These are phyloP conservation scores for Aspergillus udagawae DNA, from an alignment of 2,329 filamentous ascomycete genomes.

Conservation along the genomic window DNA sequence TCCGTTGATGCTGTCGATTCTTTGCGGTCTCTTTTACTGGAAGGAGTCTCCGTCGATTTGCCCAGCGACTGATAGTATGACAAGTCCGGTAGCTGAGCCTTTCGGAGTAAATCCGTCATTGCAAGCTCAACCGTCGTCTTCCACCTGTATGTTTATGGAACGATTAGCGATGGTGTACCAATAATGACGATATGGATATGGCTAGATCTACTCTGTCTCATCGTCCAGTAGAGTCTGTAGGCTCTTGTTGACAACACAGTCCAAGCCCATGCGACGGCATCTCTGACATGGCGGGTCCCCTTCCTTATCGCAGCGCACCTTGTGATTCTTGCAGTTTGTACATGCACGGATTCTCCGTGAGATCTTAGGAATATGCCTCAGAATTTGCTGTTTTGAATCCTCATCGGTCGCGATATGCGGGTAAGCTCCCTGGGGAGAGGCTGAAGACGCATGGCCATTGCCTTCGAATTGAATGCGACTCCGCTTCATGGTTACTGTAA, in stretches of 20 bases:
- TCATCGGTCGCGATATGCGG: slow-evolving; percentile 23
- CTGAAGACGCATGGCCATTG: slow-evolving; percentile 34
- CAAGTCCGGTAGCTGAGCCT: slow-evolving; percentile 34
- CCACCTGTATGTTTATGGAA: slow-evolving; percentile 23
- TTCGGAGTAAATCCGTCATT: slow-evolving; percentile 36
- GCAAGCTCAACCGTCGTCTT: slow-evolving; percentile 37
- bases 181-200: neutral
- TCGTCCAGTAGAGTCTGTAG: slow-evolving; percentile 48
- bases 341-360: slow-evolving; percentile 48
- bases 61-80: slow-evolving; percentile 35
- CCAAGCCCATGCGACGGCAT: slow-evolving; percentile 47
- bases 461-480: slow-evolving; percentile 36
- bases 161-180: slow-evolving; percentile 7
- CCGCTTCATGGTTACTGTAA: slow-evolving; percentile 33
- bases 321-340: slow-evolving; percentile 52
- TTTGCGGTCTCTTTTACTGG: slow-evolving; percentile 30
- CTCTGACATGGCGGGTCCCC: slow-evolving; percentile 48
- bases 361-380: slow-evolving; percentile 37
- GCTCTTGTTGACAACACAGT: slow-evolving; percentile 52
- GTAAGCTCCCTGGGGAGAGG: slow-evolving; percentile 26
- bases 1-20: slow-evolving; percentile 32
- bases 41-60: slow-evolving; percentile 25
- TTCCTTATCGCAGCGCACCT: slow-evolving; percentile 54
- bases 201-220: slow-evolving; percentile 41
- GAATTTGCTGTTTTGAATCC: slow-evolving; percentile 18